phyloP scores from a whole-genome alignment of 108 stramenopile genomes.

The Skeletonema costatum region DNA sequence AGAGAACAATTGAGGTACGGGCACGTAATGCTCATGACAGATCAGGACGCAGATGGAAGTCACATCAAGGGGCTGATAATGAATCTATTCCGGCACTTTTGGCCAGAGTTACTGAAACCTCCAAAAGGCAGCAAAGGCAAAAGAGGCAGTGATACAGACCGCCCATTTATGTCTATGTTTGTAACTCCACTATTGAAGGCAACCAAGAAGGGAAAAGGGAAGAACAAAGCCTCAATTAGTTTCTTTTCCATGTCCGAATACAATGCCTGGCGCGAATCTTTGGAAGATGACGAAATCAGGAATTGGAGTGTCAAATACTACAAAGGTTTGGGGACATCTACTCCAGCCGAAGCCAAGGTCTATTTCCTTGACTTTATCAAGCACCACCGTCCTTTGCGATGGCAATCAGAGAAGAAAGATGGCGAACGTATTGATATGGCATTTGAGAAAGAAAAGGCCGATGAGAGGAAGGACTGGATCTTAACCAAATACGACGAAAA shows the following conservation, averaged over 20 bases:
- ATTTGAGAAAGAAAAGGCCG: constrained; percentile 79
- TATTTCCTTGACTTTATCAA: constrained; percentile 80
- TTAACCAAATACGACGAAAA: constrained; percentile 61
- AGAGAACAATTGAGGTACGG: constrained; percentile 85
- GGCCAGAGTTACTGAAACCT: constrained; percentile 83
- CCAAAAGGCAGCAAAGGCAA: constrained; percentile 40
- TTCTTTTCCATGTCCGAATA: constrained; percentile 91
- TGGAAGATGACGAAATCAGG: constrained; percentile 53
- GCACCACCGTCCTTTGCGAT: constrained; percentile 76
- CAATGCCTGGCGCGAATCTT: constrained; percentile 70
- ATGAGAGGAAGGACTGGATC: constrained; percentile 90
- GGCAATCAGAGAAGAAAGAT: constrained; percentile 72
- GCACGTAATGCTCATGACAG: constrained; percentile 92
- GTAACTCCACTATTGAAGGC: constrained; percentile 91
- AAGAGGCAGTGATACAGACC: constrained; percentile 10
- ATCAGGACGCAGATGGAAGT: constrained; percentile 90
- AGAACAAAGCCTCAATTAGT: constrained; percentile 49
- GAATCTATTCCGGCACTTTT: constrained; percentile 91
- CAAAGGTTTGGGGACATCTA: constrained; percentile 95
- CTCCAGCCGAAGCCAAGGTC: constrained; percentile 86
- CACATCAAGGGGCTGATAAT: constrained; percentile 96
- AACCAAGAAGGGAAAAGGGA: constrained; percentile 53
- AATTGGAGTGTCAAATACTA: constrained; percentile 91
- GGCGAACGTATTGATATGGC: constrained; percentile 85
- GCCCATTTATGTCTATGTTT: constrained; percentile 84